phyloP scores from a whole-genome alignment of 2,329 filamentous ascomycete species.

The Trichoderma sp. region DNA sequence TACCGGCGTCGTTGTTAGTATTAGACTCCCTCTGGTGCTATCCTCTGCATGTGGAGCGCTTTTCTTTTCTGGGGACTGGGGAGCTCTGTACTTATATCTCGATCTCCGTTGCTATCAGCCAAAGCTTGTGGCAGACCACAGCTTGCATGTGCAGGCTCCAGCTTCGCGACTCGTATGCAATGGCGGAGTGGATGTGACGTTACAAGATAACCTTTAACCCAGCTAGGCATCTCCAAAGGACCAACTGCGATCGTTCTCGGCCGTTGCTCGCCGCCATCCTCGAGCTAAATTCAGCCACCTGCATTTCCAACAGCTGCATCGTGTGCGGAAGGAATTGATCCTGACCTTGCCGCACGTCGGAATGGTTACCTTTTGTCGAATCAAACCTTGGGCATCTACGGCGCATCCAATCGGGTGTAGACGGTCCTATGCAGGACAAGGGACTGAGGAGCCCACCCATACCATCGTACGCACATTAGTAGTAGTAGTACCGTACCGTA shows the following conservation, averaged over 20 bases:
- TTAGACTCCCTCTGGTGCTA: not conserved
- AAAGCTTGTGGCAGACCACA: not conserved
- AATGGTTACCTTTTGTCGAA: not conserved
- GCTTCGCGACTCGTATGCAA: not conserved
- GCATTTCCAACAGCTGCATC: not conserved
- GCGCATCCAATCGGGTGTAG: not conserved
- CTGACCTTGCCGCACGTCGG: not conserved
- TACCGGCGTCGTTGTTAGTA: not conserved
- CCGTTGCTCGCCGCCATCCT: not conserved
- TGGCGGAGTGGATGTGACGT: constrained; percentile 19
- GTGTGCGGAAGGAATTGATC: not conserved
- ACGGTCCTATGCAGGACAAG: not conserved
- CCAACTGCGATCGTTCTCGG: constrained; percentile 11
- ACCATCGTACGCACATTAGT: not conserved
- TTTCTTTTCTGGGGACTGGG: not conserved
- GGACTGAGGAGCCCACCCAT: not conserved
- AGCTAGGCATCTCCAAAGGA: constrained; percentile 12
- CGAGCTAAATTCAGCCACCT: constrained; percentile 7
- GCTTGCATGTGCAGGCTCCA: not conserved
- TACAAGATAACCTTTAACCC: constrained; percentile 17
- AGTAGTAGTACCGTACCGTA: too few relatives aligned
- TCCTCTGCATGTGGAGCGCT: not conserved
- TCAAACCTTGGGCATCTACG: not conserved
- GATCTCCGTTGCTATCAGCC: not conserved
- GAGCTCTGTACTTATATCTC: not conserved